A percentile compares a stretch with the other conserved stretches of the same genome.
Conservation (phyloP, 2,329 filamentous ascomycete genomes). For the Ceratocystis destructans region DNA sequence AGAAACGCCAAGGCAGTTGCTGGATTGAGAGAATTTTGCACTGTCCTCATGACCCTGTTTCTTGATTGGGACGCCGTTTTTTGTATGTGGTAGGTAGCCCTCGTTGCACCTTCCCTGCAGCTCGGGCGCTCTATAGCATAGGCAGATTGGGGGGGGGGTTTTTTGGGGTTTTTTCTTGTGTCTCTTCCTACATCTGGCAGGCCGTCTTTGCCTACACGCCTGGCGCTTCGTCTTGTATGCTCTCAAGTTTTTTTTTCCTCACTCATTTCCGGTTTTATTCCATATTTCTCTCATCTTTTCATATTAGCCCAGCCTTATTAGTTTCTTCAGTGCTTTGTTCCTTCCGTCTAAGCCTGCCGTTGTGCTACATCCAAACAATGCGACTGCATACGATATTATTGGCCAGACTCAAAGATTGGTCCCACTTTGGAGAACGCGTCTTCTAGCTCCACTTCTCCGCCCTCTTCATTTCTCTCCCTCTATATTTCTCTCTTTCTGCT, state of each 20-base stretch:
- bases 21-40: not conserved
- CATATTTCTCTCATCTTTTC: not conserved
- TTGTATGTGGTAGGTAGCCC: too few species aligned
- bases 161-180: not conserved
- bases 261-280: not conserved
- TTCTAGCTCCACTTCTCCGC: not conserved
- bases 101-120: too few species aligned
- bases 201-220: not conserved
- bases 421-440: slow-evolving; percentile 1
- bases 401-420: not conserved
- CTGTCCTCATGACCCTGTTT: not conserved
- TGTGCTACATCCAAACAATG: slow-evolving; percentile 1
- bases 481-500: not conserved
- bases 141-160: not conserved
- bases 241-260: not conserved
- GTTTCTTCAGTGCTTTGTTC: slow-evolving; percentile 4
- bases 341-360: slow-evolving; percentile 1
- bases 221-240: too few species aligned
- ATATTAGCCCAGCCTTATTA: slow-evolving; percentile 2
- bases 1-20: not conserved
- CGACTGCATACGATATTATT: not conserved
- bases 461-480: not conserved
- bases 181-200: too few species aligned
- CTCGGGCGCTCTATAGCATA: too few species aligned
- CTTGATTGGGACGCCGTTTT: too few species aligned